phyloP scores from a whole-genome alignment of 2,329 filamentous ascomycete species.

The Fusarium aywerte region DNA sequence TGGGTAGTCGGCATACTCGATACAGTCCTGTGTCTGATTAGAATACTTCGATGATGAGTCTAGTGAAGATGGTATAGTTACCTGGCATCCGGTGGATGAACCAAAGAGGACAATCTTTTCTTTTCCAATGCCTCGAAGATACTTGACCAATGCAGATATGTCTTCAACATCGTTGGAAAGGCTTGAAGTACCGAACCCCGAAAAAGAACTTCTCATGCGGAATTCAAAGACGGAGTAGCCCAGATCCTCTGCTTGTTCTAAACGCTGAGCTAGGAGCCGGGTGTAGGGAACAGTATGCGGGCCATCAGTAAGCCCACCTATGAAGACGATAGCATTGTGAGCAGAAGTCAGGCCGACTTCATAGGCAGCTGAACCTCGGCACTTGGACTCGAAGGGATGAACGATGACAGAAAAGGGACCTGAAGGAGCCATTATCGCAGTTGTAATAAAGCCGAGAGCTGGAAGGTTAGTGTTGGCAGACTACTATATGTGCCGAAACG shows the following conservation, averaged over 20 bases:
- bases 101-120: constrained; percentile 66
- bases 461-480: neutral
- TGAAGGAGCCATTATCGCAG: constrained; percentile 42
- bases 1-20: constrained; percentile 62
- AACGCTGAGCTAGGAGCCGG: constrained; percentile 57
- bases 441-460: neutral
- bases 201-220: constrained; percentile 65
- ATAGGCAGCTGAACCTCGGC: constrained; percentile 57
- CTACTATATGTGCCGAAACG: constrained; percentile 1
- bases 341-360: constrained; percentile 56
- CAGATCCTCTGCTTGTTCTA: constrained; percentile 53
- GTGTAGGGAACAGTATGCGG: constrained; percentile 72
- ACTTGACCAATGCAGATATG: constrained; percentile 63
- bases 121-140: constrained; percentile 62
- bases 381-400: constrained; percentile 59
- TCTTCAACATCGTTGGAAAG: constrained; percentile 65
- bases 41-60: neutral
- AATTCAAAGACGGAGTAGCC: constrained; percentile 67
- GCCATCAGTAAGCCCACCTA: constrained; percentile 77
- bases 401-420: constrained; percentile 57
- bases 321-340: constrained; percentile 72
- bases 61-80: constrained; percentile 34
- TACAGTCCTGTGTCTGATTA: constrained; percentile 59
- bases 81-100: constrained; percentile 69
- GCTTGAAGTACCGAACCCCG: constrained; percentile 62